Base-by-base conservation (phyloP, 805 yeast species). In the Metschnikowia cerradonensis region DNA sequence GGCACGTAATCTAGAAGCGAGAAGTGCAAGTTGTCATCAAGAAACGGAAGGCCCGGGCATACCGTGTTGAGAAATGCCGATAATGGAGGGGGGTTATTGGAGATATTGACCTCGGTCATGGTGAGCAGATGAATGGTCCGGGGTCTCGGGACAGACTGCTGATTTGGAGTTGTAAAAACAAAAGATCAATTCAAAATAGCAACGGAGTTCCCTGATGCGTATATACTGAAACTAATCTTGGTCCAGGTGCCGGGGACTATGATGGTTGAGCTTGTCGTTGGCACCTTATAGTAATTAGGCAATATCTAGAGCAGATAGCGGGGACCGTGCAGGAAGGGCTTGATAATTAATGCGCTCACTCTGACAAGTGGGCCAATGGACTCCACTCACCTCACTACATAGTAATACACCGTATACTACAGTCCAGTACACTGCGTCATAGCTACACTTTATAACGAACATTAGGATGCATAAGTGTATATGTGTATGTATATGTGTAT, bases 1-100 rank as follows among this genome's bases (percentile, higher is more conserved):
- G 51, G 38, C 15, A 55, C 51, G 15, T 52, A 50, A 15, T 54
- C 51, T 5, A 52, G 59, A 19, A 72, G 57, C 2, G 56, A 45
- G 51, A 64, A 72, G 51, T 68, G 72, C 35, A 64, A 60, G 53
- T 73, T 73, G 26, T 67, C 66, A 26, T 67, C 73, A 32, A 72
- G 56, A 35, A 53, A 53, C 13, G 59, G 50, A 37, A 62, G 60
- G 2, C 76, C 75, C 3, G 78, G 78, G 39, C 71, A 65, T 5
- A 71, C 72, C 3, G 74, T 60, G 42, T 62, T 62, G 26, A 73
- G 61, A 46, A 71, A 73, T 6, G 63, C 63, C 26, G 57, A 52
- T 14, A 64, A 51, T 10, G 65, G 58, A 6, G 75, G 74, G 22
- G 64, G 60, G 35, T 56, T 58, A 13, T 39, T n/a, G 32, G 48